A percentile compares a stretch with the other conserved stretches of the same genome.
Evolutionary conservation across 345 rosid species (phyloP).

Genomic region (Corchorus capsularis): DNA sequence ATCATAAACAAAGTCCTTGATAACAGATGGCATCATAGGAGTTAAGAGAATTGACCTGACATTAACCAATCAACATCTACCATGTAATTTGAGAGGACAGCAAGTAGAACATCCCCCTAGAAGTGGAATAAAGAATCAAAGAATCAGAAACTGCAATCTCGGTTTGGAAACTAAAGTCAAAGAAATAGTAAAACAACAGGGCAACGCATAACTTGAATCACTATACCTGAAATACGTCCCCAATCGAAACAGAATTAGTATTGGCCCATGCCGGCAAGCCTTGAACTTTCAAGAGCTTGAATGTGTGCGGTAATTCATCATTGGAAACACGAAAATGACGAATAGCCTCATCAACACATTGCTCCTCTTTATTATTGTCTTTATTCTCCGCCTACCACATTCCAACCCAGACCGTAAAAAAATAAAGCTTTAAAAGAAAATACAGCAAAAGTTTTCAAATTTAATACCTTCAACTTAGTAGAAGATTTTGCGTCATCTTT

Average conservation of each 20-base stretch:
- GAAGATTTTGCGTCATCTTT: constrained; percentile 13
- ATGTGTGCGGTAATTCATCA: constrained; percentile 52
- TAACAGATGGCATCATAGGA: not conserved
- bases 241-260: constrained; percentile 80
- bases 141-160: not conserved
- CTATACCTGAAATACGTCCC: constrained; percentile 78
- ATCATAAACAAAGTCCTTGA: not conserved
- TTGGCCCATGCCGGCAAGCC: constrained; percentile 90
- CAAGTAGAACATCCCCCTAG: constrained; percentile 78
- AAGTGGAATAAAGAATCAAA: constrained; percentile 27
- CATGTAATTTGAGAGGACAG: constrained; percentile 87
- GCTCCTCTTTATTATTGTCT: constrained; percentile 5
- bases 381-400: constrained; percentile 37
- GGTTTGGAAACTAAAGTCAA: too few relatives aligned
- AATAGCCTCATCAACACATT: constrained; percentile 56
- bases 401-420: constrained; percentile 18
- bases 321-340: constrained; percentile 42
- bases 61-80: constrained; percentile 90
- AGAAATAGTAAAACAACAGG: not conserved
- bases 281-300: constrained; percentile 69
- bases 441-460: constrained; percentile 2
- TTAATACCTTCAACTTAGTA: constrained; percentile 7
- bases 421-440: not conserved
- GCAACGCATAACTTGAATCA: not conserved
- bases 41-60: constrained; percentile 41